Conservation (phyloP, 345 rosid species). For the Corchorus olitorius region DNA sequence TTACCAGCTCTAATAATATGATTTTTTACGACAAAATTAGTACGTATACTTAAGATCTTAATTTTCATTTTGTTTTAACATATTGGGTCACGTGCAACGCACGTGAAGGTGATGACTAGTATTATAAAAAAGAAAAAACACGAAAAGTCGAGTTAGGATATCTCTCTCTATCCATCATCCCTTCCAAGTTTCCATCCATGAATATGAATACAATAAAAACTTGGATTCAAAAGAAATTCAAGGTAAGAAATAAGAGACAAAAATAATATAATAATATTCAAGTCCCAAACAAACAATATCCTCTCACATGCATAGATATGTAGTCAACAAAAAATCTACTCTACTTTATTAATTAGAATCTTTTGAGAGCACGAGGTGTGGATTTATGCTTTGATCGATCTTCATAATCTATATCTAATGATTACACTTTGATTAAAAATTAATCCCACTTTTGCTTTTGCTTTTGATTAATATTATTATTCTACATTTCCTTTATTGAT, state of each 20-base stretch:
- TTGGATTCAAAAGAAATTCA: neutral
- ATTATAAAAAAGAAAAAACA: too few species aligned
- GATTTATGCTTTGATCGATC: neutral
- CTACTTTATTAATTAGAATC: neutral
- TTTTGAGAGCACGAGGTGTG: neutral
- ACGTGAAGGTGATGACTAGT: too few species aligned
- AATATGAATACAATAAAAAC: too few species aligned
- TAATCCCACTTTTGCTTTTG: neutral
- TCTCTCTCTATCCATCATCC: too few species aligned
- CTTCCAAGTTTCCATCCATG: too few species aligned
- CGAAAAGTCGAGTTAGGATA: too few species aligned
- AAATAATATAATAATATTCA: neutral
- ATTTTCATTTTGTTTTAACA: too few species aligned
- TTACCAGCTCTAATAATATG: too few species aligned
- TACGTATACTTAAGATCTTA: too few species aligned
- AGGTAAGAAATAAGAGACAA: neutral
- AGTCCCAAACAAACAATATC: neutral
- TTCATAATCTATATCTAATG: neutral
- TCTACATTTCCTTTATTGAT: too few species aligned
- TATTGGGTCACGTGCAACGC: too few species aligned
- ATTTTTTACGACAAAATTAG: too few species aligned
- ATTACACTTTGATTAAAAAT: neutral
- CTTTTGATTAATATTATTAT: neutral
- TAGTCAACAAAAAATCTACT: slow-evolving; percentile 8
- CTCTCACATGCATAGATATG: slow-evolving; percentile 8